phyloP scores from a whole-genome alignment of 225 moss, liverwort and hornwort species.

The Rhytidiadelphus loreus region DNA sequence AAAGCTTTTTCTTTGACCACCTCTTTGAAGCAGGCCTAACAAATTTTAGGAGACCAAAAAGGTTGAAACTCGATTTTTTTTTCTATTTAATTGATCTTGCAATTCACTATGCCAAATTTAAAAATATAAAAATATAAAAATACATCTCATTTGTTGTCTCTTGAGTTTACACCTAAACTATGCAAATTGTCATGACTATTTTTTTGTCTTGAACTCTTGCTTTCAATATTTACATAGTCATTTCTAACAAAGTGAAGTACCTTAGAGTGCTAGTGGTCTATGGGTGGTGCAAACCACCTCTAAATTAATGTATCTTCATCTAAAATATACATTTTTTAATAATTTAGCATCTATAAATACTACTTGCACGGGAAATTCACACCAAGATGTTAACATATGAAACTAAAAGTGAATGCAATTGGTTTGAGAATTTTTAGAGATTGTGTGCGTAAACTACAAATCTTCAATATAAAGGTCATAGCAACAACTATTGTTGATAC shows the following conservation, averaged over 20 bases:
- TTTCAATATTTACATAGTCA: background rate
- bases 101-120: background rate
- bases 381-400: too few relatives aligned
- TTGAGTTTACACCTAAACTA: background rate
- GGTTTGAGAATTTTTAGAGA: too few relatives aligned
- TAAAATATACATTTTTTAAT: background rate
- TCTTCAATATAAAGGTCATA: too few relatives aligned
- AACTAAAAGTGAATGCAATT: rapidly evolving
- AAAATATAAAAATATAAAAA: background rate
- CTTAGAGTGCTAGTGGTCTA: rapidly evolving
- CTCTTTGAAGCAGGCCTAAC: rapidly evolving
- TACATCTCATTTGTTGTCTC: rapidly evolving
- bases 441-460: too few relatives aligned
- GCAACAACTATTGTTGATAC: too few relatives aligned
- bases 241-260: background rate
- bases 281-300: background rate
- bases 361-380: too few relatives aligned
- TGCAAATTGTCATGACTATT: background rate
- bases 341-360: rapidly evolving
- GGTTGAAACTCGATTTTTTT: background rate
- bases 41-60: background rate
- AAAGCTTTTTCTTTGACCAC: rapidly evolving
- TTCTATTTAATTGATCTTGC: background rate
- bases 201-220: background rate
- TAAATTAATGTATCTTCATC: background rate